Base-by-base conservation (phyloP, 768 basidiomycete species). In the Tylopilus intermedius region DNA sequence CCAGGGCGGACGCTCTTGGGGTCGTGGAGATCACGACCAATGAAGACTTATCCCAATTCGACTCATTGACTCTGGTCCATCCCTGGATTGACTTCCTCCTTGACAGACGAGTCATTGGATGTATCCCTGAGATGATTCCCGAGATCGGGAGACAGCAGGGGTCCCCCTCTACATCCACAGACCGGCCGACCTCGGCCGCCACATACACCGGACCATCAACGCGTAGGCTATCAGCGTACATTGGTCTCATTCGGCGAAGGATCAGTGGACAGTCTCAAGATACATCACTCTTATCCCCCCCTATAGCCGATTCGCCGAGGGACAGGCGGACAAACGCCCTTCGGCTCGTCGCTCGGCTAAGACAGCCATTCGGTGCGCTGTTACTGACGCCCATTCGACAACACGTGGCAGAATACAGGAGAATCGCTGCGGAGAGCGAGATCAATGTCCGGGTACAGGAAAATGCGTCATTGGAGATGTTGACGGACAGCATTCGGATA, bases 31-130 rank as follows among this genome's bases (percentile, higher is more conserved):
- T 61, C 7, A 30, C 5, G 29, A 54, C 51, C 5, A 41, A 3
- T 1, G 50, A 59, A 7, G 51, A 58, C 22, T 35, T 60, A 3
- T 39, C 59, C 11, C 43, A 8, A 14, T 8, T 50, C 3, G 30
- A 32, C 1, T 39, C 45, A 5, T n/a, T 58, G 0, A 22, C 5
- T 8, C 45, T 58, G 7, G 22, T 58, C 10, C 49, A 59, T 27
- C 58, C 58, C 1, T 59, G 58, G 56, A 50, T 59, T 1, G 46
- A 46, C 30, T 53, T 49, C 10, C 53, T 58, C 3, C 58, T 58
- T 1, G 53, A 47, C 18, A 32, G 56, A 41, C 45, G 21, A 14
- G 41, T 33, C 5, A n/a, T 55, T 11, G 21, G 21, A 8, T 3
- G 15, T n/a, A 9, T 30, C 30, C 30, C 33, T 14, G 38, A 9